Percentiles rank a stretch among this genome's conserved stretches.
Evolutionary conservation across 805 yeast species (phyloP).

Genomic region (Kuraishia piskuri): DNA sequence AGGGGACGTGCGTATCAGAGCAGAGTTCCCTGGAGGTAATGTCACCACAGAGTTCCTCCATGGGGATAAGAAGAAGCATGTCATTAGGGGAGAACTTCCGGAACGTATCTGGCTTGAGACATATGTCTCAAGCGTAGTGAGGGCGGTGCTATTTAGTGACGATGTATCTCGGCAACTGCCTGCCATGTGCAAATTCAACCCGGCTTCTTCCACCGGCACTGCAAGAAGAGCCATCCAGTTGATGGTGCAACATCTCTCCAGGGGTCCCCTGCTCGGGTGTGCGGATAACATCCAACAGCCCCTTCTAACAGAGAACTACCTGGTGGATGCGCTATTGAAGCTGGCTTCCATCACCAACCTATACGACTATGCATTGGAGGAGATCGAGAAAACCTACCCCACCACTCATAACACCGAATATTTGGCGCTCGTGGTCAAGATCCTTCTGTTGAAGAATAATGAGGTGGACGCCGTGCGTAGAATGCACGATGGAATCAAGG

Average conservation of each 20-base stretch:
- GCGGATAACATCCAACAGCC: slow-evolving; percentile 22
- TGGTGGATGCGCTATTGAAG: slow-evolving; percentile 42
- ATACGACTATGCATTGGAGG: slow-evolving; percentile 27
- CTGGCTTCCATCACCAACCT: slow-evolving; percentile 30
- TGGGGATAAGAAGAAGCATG: slow-evolving; percentile 41
- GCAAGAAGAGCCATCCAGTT: slow-evolving; percentile 25
- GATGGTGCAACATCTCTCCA: slow-evolving; percentile 37
- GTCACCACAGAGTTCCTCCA: slow-evolving; percentile 38
- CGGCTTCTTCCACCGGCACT: slow-evolving; percentile 24
- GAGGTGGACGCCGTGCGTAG: slow-evolving; percentile 39
- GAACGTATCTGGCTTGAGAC: slow-evolving; percentile 56
- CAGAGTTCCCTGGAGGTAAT: slow-evolving; percentile 42
- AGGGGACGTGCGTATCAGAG: slow-evolving; percentile 65
- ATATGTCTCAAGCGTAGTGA: slow-evolving; percentile 45
- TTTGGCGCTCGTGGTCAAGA: slow-evolving; percentile 30
- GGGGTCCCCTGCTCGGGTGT: slow-evolving; percentile 39
- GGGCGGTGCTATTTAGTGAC: slow-evolving; percentile 44
- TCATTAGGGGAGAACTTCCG: slow-evolving; percentile 45
- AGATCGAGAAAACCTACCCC: slow-evolving; percentile 19
- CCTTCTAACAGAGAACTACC: slow-evolving; percentile 34
- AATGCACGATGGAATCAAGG: slow-evolving; percentile 29
- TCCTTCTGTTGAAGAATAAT: slow-evolving; percentile 30
- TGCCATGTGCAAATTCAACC: slow-evolving; percentile 46
- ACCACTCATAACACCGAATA: slow-evolving; percentile 11
- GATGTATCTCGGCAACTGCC: slow-evolving; percentile 49